Evolutionary conservation across 768 basidiomycete species (phyloP).

Genomic region (Galerina sulciceps): DNA sequence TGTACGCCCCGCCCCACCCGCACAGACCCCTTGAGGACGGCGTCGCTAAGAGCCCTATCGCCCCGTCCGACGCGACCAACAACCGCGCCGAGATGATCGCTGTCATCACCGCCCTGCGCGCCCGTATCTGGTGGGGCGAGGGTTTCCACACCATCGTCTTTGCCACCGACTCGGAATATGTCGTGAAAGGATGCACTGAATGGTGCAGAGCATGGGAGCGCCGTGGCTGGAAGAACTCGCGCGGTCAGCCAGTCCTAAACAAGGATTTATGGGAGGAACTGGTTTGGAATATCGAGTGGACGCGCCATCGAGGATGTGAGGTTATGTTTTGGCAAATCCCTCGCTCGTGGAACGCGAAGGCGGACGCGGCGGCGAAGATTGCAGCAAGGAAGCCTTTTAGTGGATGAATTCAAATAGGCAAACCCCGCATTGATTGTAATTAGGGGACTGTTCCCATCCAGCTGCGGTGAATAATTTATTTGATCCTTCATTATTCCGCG

Average conservation of each 20-base stretch:
- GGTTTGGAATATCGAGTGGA: not conserved
- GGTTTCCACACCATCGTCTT: not conserved
- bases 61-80: not conserved
- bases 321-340: not conserved
- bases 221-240: constrained; percentile 10
- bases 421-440: too few species aligned
- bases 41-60: not conserved
- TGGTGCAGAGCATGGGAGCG: constrained; percentile 2
- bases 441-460: too few species aligned
- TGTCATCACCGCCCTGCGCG: not conserved
- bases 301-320: not conserved
- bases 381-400: not conserved
- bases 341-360: not conserved
- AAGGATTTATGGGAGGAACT: constrained; percentile 11
- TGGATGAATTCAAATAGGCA: too few species aligned
- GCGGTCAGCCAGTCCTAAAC: constrained; percentile 1
- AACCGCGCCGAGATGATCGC: not conserved
- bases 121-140: not conserved
- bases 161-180: not conserved
- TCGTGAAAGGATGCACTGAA: not conserved
- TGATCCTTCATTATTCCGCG: too few species aligned
- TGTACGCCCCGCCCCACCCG: not conserved
- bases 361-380: not conserved
- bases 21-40: not conserved
- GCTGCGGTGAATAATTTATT: too few species aligned